Conservation (phyloP, 768 basidiomycete species). For the Serendipita sp. region DNA sequence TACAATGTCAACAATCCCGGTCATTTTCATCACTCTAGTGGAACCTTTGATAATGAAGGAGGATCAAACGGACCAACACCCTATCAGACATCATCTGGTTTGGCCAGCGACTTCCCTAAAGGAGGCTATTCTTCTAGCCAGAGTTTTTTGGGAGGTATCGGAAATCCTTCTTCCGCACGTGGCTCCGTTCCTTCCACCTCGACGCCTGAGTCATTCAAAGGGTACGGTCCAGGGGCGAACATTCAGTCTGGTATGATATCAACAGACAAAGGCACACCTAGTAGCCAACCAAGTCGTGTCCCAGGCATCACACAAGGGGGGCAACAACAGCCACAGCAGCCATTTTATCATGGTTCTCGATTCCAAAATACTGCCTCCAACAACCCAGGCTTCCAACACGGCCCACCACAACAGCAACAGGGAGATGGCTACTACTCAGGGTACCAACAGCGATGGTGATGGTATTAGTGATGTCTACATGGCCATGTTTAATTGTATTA, state of each 20-base stretch:
- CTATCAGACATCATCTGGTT: neutral
- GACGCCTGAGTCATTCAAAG: neutral
- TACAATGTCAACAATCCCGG: neutral
- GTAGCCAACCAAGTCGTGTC: neutral
- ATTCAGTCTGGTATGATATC: neutral
- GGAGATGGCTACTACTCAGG: neutral
- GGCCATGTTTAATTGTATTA: too few species aligned
- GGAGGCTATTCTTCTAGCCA: neutral
- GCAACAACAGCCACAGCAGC: neutral
- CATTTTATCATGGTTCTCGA: neutral
- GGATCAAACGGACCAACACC: neutral
- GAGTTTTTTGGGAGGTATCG: neutral
- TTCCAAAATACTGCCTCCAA: neutral
- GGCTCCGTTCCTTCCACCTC: neutral
- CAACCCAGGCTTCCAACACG: neutral
- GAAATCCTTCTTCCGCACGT: neutral
- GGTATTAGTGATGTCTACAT: neutral
- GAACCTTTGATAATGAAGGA: neutral
- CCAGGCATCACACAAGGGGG: neutral
- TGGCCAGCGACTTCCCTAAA: neutral
- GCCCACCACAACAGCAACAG: neutral
- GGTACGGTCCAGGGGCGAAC: neutral
- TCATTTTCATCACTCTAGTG: neutral
- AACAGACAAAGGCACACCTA: neutral
- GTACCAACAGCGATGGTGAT: slow-evolving; percentile 1